phyloP scores from a whole-genome alignment of 129 eudicot species.

The Chrysanthemum makinoi region DNA sequence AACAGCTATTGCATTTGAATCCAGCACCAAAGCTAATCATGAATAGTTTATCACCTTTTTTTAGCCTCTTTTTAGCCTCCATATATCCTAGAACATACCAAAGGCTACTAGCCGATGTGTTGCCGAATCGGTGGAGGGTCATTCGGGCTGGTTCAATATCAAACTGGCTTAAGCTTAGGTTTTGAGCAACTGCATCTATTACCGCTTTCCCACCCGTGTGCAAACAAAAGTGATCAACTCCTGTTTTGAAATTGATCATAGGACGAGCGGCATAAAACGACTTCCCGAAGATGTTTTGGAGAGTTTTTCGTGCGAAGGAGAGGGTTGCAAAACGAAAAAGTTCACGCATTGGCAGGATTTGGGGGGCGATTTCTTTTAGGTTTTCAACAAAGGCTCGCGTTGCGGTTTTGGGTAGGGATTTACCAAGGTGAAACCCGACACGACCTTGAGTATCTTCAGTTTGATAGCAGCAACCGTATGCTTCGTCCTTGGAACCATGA shows the following conservation, averaged over 20 bases:
- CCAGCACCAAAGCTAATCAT: constrained; percentile 99
- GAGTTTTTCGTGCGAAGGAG: constrained; percentile 27
- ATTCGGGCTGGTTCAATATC: constrained; percentile 96
- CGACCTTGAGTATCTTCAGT: constrained; percentile 57
- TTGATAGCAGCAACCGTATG: constrained; percentile 67
- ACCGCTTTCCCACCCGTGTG: constrained; percentile 99
- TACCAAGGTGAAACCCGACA: constrained; percentile 67
- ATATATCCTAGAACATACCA: constrained; percentile 95
- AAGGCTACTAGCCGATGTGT: constrained; percentile 90
- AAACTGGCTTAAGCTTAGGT: constrained; percentile 45
- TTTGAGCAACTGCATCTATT: constrained; percentile 73
- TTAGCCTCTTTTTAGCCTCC: constrained; percentile 89
- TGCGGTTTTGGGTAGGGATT: constrained; percentile 79
- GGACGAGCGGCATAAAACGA: constrained; percentile 38
- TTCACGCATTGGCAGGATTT: constrained; percentile 69
- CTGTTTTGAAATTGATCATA: constrained; percentile 64
- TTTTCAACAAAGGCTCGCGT: constrained; percentile 81
- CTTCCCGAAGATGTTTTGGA: constrained; percentile 30
- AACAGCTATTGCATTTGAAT: constrained; percentile 85
- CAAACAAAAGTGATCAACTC: constrained; percentile 84
- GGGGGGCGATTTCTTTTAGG: constrained; percentile 58
- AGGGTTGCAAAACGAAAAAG: constrained; percentile 45
- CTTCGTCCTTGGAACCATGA: constrained; percentile 77
- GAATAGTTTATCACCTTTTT: constrained; percentile 66
- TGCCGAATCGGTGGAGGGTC: constrained; percentile 91